phyloP scores from a whole-genome alignment of 192 early-diverging fungal species.

The Gamsiella multidivaricata region DNA sequence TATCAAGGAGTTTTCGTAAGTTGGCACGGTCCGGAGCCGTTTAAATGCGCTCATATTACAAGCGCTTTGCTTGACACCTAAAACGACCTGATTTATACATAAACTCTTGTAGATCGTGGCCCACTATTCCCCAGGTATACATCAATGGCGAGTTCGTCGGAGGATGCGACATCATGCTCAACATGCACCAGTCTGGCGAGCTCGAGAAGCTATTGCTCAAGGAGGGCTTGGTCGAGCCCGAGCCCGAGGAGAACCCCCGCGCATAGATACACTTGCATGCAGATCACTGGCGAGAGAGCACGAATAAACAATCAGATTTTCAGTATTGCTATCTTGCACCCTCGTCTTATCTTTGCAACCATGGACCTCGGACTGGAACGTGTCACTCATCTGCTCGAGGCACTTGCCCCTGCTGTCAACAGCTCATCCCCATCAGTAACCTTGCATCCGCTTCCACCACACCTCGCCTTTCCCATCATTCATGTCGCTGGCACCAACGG shows the following conservation, averaged over 20 bases:
- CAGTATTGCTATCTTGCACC: background rate
- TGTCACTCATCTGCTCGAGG: conserved; percentile 53
- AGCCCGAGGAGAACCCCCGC: conserved; percentile 51
- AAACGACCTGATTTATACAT: conserved; percentile 17
- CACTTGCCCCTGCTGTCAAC: conserved; percentile 29
- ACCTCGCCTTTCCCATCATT: conserved; percentile 62
- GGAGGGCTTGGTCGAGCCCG: conserved; percentile 70
- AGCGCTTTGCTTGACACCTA: conserved; percentile 8
- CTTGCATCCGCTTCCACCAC: conserved; percentile 5
- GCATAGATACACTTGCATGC: background rate
- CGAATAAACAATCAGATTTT: background rate
- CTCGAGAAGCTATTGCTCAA: conserved; percentile 83
- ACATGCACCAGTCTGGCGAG: conserved; percentile 91
- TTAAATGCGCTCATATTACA: too few species aligned
- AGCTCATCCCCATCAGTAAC: background rate
- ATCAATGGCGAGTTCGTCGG: conserved; percentile 97
- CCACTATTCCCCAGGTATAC: conserved; percentile 96
- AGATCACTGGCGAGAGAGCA: too few species aligned
- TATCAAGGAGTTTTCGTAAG: conserved; percentile 91
- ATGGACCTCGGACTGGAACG: conserved; percentile 71
- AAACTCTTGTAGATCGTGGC: conserved; percentile 78
- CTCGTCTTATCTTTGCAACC: background rate
- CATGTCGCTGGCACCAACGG: conserved; percentile 90
- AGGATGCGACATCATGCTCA: conserved; percentile 92
- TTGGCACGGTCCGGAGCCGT: too few species aligned